Evolutionary conservation across 2,329 filamentous ascomycete species (phyloP).

Genomic region (Aspergillus quadrilineatus): DNA sequence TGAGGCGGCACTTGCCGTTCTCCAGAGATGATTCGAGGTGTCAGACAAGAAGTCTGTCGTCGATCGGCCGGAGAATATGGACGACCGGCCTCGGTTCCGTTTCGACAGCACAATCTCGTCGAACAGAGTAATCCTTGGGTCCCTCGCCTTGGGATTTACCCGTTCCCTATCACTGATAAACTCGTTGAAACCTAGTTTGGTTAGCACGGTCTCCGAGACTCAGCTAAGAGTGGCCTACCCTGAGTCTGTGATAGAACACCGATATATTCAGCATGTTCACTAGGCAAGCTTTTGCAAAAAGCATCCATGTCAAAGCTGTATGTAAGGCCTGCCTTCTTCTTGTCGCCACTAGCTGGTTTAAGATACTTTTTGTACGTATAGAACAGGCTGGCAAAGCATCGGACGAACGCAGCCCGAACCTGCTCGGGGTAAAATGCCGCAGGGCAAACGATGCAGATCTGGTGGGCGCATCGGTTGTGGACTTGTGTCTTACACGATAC

Average conservation of each 20-base stretch:
- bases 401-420: conserved; percentile 65
- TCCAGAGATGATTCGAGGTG: conserved; percentile 63
- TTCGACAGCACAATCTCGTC: conserved; percentile 66
- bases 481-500: conserved; percentile 51
- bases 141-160: conserved; percentile 50
- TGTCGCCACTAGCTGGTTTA: conserved; percentile 57
- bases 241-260: conserved; percentile 64
- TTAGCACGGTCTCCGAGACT: conserved; percentile 6
- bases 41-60: conserved; percentile 61
- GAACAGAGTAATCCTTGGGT: conserved; percentile 60
- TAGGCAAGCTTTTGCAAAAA: conserved; percentile 63
- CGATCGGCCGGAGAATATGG: conserved; percentile 53
- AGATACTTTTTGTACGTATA: conserved; percentile 68
- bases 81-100: conserved; percentile 59
- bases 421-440: conserved; percentile 66
- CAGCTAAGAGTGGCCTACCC: conserved; percentile 37
- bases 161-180: conserved; percentile 64
- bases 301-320: conserved; percentile 68
- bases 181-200: conserved; percentile 55
- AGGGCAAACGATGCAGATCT: conserved; percentile 65
- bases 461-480: conserved; percentile 60
- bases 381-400: conserved; percentile 67
- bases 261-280: conserved; percentile 65
- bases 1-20: conserved; percentile 59
- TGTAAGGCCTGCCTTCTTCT: conserved; percentile 61